Conservation (phyloP, 2,329 filamentous ascomycete species). For the Scedosporium dehoogii region DNA sequence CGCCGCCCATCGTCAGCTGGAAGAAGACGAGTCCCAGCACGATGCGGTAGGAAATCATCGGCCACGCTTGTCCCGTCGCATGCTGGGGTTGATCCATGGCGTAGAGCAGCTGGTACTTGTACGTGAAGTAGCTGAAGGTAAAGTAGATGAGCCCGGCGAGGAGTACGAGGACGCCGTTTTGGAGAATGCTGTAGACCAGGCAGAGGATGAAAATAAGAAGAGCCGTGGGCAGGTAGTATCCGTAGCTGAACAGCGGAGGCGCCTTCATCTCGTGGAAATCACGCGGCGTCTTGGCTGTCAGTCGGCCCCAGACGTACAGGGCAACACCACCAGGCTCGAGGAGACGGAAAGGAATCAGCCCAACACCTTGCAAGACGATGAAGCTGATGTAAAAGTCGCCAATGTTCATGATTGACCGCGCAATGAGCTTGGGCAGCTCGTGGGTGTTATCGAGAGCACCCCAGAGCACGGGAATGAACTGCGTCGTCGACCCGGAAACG, state of each 20-base stretch:
- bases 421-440: conserved; percentile 65
- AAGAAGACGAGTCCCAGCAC: conserved; percentile 81
- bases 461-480: conserved; percentile 62
- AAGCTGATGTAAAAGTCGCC: conserved; percentile 87
- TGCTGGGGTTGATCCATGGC: conserved; percentile 97
- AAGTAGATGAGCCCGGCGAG: conserved; percentile 79
- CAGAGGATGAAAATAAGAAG: conserved; percentile 92
- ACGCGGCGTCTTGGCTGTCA: conserved; percentile 76
- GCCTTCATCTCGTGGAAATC: conserved; percentile 75
- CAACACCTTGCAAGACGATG: conserved; percentile 88
- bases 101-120: conserved; percentile 96
- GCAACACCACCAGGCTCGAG: conserved; percentile 80
- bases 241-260: conserved; percentile 86
- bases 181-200: conserved; percentile 84
- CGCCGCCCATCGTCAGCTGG: conserved; percentile 81
- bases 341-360: conserved; percentile 83
- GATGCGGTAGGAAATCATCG: conserved; percentile 89
- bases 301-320: conserved; percentile 69
- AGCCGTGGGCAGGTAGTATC: conserved; percentile 88
- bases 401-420: conserved; percentile 62
- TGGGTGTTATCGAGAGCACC: conserved; percentile 71
- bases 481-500: conserved; percentile 70
- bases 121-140: conserved; percentile 72
- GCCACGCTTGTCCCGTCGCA: conserved; percentile 87
- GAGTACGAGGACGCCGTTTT: conserved; percentile 69